Conservation (phyloP, 2,329 filamentous ascomycete genomes). For the Verticillium dahliae region DNA sequence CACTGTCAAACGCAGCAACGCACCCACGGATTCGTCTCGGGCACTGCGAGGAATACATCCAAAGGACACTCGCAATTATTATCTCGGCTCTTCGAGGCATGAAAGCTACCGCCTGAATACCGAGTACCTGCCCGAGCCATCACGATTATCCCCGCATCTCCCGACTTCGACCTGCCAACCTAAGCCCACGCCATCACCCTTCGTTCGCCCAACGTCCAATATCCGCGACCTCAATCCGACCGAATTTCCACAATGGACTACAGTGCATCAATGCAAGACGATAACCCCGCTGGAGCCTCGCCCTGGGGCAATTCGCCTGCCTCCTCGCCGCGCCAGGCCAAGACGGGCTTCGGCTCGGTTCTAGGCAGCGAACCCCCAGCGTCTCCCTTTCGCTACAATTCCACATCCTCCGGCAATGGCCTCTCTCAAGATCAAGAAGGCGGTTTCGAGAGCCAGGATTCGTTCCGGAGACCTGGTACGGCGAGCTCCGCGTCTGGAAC, state of each 20-base stretch:
- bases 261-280: slow-evolving; percentile 48
- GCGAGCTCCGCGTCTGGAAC: slow-evolving; percentile 38
- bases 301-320: slow-evolving; percentile 51
- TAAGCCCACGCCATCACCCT: neutral
- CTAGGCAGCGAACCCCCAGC: slow-evolving; percentile 31
- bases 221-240: neutral
- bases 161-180: neutral
- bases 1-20: neutral
- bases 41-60: neutral
- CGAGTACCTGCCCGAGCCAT: neutral
- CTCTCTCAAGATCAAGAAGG: slow-evolving; percentile 28
- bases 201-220: neutral
- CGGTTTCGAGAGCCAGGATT: slow-evolving; percentile 27
- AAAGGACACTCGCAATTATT: too few species aligned
- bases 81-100: neutral
- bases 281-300: slow-evolving; percentile 44
- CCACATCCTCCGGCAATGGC: slow-evolving; percentile 29
- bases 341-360: slow-evolving; percentile 31
- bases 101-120: neutral
- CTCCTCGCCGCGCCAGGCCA: slow-evolving; percentile 41
- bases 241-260: slow-evolving; percentile 44
- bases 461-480: slow-evolving; percentile 38
- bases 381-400: slow-evolving; percentile 37
- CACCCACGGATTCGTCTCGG: neutral
- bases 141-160: slow-evolving; percentile 1